phyloP scores from a whole-genome alignment of 106 monocot species.

The Cymbidium sinense region DNA sequence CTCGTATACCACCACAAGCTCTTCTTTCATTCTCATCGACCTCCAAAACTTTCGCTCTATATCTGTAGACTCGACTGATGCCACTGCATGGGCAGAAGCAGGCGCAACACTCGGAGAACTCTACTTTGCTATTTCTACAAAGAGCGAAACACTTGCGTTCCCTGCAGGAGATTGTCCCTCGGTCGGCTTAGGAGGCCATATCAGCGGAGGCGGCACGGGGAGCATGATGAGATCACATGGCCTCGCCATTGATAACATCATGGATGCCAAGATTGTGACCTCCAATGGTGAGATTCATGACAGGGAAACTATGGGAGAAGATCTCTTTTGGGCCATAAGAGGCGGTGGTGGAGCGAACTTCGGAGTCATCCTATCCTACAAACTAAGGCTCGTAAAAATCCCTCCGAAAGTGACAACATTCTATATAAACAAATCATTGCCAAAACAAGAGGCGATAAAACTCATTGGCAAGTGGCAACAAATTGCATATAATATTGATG shows the following conservation, averaged over 20 bases:
- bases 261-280: constrained; percentile 31
- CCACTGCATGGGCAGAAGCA: constrained; percentile 41
- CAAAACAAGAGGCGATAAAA: too few species aligned
- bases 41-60: constrained; percentile 26
- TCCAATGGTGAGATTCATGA: constrained; percentile 23
- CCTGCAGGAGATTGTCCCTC: constrained; percentile 36
- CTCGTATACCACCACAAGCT: constrained; percentile 26
- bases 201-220: constrained; percentile 49
- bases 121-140: constrained; percentile 19
- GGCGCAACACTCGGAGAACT: constrained; percentile 45
- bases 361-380: constrained; percentile 39
- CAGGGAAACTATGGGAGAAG: constrained; percentile 24
- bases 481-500: too few species aligned
- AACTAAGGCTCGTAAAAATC: constrained; percentile 35
- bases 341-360: constrained; percentile 25
- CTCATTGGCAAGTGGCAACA: too few species aligned
- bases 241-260: constrained; percentile 29
- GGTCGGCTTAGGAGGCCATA: constrained; percentile 34
- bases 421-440: background rate
- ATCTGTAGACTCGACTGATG: constrained; percentile 10
- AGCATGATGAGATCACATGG: constrained; percentile 33
- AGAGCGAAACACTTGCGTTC: constrained; percentile 18
- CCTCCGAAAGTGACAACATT: constrained; percentile 39
- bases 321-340: background rate
- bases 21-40: constrained; percentile 18